These are phyloP conservation scores for Lodderomyces orthopsilosis DNA, from an alignment of 1,139 yeast genomes.

Conservation along the genomic window DNA sequence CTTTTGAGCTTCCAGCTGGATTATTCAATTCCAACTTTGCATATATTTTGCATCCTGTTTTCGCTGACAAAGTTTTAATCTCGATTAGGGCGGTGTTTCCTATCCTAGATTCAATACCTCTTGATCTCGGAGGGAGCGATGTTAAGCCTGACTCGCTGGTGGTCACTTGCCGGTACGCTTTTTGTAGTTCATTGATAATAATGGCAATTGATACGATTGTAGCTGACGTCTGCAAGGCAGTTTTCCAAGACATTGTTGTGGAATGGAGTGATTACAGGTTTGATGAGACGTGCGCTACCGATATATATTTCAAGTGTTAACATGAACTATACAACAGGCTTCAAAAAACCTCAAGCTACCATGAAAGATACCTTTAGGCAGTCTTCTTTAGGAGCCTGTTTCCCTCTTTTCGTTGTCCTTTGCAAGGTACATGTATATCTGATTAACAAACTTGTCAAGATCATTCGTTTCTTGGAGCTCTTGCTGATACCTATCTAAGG, in stretches of 20 bases:
- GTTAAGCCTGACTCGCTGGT: constrained; percentile 15
- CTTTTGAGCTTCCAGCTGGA: constrained; percentile 97
- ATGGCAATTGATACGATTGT: constrained; percentile 16
- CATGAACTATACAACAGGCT: too few relatives aligned
- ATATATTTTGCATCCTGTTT: constrained; percentile 78
- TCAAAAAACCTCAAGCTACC: too few relatives aligned
- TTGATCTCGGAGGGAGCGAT: constrained; percentile 28
- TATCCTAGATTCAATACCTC: constrained; percentile 55
- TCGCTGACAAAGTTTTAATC: constrained; percentile 66
- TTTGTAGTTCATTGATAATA: constrained; percentile 15
- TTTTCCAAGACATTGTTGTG: constrained; percentile 10
- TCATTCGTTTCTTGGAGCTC: not conserved
- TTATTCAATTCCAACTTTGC: constrained; percentile 85
- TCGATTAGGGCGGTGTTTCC: constrained; percentile 91
- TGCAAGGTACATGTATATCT: not conserved
- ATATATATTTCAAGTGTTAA: not conserved
- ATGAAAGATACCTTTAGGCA: too few relatives aligned
- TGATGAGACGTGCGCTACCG: not conserved
- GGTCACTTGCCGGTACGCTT: constrained; percentile 2
- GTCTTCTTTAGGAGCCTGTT: not conserved
- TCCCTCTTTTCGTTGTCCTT: not conserved
- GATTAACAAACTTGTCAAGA: not conserved
- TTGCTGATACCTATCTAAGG: constrained; percentile 15
- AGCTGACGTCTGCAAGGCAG: constrained; percentile 17
- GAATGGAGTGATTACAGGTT: not conserved